Evolutionary conservation across 2,329 filamentous ascomycete genomes (phyloP).

Genomic region (Corinectria fuckeliana): DNA sequence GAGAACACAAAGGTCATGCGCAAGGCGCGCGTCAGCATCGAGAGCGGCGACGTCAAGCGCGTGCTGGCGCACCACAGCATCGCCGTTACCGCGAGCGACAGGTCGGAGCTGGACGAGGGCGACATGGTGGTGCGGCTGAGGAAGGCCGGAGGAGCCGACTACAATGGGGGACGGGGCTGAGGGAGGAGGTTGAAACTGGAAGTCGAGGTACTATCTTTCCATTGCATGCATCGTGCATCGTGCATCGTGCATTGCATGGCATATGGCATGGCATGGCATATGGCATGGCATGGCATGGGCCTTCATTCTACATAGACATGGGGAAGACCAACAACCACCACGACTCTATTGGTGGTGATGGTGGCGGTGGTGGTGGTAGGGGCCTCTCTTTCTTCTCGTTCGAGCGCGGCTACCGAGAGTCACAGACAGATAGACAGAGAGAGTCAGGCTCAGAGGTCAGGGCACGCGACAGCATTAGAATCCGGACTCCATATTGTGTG

Average conservation of each 20-base stretch:
- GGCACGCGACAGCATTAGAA: not conserved
- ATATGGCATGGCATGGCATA: not conserved
- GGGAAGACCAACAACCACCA: not conserved
- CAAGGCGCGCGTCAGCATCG: slow-evolving; percentile 71
- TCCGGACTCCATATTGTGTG: not conserved
- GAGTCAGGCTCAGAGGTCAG: too few species aligned
- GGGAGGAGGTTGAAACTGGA: not conserved
- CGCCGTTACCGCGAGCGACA: slow-evolving; percentile 67
- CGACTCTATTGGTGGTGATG: not conserved
- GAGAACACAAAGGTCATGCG: slow-evolving; percentile 70
- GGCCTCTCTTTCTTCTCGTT: not conserved
- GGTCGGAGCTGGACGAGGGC: slow-evolving; percentile 64
- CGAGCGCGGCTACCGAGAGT: not conserved
- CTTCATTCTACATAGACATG: not conserved
- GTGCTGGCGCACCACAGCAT: slow-evolving; percentile 70
- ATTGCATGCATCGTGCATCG: too few species aligned
- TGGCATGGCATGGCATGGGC: not conserved
- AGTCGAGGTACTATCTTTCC: too few species aligned
- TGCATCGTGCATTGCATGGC: not conserved
- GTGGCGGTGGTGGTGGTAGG: not conserved
- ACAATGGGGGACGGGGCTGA: slow-evolving; percentile 69
- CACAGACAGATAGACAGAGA: not conserved
- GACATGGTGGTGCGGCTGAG: slow-evolving; percentile 67
- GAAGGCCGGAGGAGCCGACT: slow-evolving; percentile 73
- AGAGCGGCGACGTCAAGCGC: slow-evolving; percentile 69